Base-by-base conservation (phyloP, 1,139 yeast species). In the Yamadazyma spencermartinsiae region DNA sequence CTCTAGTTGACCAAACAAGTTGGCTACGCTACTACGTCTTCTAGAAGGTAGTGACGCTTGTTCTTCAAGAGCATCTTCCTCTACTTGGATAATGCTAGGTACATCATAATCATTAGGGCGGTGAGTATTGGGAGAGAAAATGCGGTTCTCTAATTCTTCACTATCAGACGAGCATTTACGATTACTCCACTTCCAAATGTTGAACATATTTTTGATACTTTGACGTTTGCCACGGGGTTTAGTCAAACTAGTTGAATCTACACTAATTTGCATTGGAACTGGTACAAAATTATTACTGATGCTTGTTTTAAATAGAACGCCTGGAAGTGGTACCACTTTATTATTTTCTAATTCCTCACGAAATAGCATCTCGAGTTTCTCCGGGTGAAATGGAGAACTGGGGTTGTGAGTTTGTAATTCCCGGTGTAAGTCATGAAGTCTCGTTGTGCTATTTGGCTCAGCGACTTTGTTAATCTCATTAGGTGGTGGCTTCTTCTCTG, bases 71-170 rank as follows among this genome's bases (percentile, higher is more conserved):
- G 11, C 23, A 19, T 36, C 41, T 29, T 35, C 39, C 18, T 45
- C 54, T 4, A 51, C 36, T 23, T 48, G 44, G 17, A 48, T 44
- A 14, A 61, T 60, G 3, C 55, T 52, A 2, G 61, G 59, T 3
- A 60, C 51, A 42, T 61, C 64, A 7, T 44, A 13, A 3, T 44
- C 39, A 5, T 52, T 35, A 0, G 51, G 62, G 23, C 61, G 35
- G 43, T 61, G 65, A 6, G 60, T 49, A 25, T 50, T 44, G 0
- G 67, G 67, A 0, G 64, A 58, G 38, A 61, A 61, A 4, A 60
- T 46, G 17, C 46, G 38, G 31, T 56, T 48, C 34, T 60, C 65
- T 13, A 59, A 42, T 8, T 44, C 41, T 1, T 52, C 52, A 37
- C 52, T 50, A 16, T 42, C 48, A 19, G 45, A 20, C 13, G 15